A percentile compares a stretch with the other conserved stretches of the same genome.
Evolutionary conservation across 352 stramenopile species (phyloP).

Genomic region (Globisporangium cystogenes): DNA sequence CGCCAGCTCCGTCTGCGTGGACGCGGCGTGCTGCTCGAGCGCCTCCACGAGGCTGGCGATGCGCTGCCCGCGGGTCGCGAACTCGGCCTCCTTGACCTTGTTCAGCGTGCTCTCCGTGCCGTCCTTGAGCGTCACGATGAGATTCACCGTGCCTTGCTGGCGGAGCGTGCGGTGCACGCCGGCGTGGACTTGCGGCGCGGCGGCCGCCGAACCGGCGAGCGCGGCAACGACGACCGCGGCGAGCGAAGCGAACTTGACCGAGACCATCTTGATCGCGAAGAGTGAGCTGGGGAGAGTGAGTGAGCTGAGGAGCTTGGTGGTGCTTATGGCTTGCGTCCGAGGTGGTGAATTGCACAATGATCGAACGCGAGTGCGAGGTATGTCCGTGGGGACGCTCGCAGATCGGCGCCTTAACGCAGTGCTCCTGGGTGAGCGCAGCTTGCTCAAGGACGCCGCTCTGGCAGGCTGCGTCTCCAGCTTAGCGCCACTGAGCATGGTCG

Average conservation of each 20-base stretch:
- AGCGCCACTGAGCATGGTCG: too few relatives aligned
- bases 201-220: too few relatives aligned
- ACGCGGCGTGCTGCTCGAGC: neutral
- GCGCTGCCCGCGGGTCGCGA: constrained; percentile 1
- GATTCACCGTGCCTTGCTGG: constrained; percentile 14
- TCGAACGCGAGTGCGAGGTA: neutral
- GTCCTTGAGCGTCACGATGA: constrained; percentile 9
- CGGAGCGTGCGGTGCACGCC: constrained; percentile 22
- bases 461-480: too few relatives aligned
- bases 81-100: constrained; percentile 4
- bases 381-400: too few relatives aligned
- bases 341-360: neutral
- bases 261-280: too few relatives aligned
- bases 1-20: neutral
- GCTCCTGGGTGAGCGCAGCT: too few relatives aligned
- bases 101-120: neutral
- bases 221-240: too few relatives aligned
- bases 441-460: too few relatives aligned
- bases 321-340: neutral
- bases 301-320: neutral
- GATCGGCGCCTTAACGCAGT: too few relatives aligned
- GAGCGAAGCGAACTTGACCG: too few relatives aligned
- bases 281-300: neutral
- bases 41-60: constrained; percentile 7
- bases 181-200: constrained; percentile 11